Conservation (phyloP, 768 basidiomycete genomes). For the Ephemerocybe angulata region DNA sequence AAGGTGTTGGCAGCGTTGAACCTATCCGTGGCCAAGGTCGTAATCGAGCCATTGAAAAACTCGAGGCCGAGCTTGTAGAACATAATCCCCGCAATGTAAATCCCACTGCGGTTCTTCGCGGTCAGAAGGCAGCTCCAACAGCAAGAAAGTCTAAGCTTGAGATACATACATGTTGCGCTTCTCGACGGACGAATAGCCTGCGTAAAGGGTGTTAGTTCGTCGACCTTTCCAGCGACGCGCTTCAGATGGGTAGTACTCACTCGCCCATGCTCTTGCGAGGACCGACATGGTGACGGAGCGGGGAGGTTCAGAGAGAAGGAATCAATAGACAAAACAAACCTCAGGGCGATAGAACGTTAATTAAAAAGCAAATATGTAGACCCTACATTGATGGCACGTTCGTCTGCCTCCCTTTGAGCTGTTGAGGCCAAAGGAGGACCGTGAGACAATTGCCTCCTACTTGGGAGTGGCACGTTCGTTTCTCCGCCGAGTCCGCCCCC, state of each 20-base stretch:
- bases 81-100: conserved; percentile 31
- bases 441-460: too few relatives aligned
- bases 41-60: conserved; percentile 34
- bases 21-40: conserved; percentile 30
- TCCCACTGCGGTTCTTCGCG: not conserved
- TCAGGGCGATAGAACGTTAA: too few relatives aligned
- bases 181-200: conserved; percentile 24
- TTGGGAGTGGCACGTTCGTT: too few relatives aligned
- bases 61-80: conserved; percentile 31
- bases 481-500: too few relatives aligned
- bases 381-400: too few relatives aligned
- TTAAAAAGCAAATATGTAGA: too few relatives aligned
- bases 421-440: too few relatives aligned
- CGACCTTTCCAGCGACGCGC: too few relatives aligned
- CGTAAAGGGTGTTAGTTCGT: too few relatives aligned
- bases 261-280: not conserved
- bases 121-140: not conserved
- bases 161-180: conserved; percentile 31
- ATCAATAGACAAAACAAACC: not conserved
- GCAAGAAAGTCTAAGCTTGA: too few relatives aligned
- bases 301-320: not conserved
- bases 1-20: conserved; percentile 24
- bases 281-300: not conserved
- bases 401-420: too few relatives aligned
- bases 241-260: too few relatives aligned